phyloP scores from a whole-genome alignment of 2,329 filamentous ascomycete genomes.

The Capronia coronata region DNA sequence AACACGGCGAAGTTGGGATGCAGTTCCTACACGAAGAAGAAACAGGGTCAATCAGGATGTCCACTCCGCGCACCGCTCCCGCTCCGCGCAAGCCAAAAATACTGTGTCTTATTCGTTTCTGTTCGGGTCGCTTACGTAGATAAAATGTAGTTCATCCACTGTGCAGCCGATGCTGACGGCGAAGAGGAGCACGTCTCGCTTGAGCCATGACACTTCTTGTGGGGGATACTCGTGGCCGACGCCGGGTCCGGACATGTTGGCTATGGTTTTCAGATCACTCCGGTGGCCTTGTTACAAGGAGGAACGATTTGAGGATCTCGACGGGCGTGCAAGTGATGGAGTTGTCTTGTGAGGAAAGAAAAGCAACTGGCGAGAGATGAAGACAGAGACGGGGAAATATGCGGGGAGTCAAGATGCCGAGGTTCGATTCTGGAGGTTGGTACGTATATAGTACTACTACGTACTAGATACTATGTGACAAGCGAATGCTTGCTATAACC shows the following conservation, averaged over 20 bases:
- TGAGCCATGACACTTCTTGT: conserved; percentile 72
- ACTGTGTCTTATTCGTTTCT: too few species aligned
- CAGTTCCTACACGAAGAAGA: conserved; percentile 54
- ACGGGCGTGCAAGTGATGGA: too few species aligned
- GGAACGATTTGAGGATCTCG: too few species aligned
- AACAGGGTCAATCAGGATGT: conserved; percentile 2
- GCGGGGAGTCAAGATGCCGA: background rate
- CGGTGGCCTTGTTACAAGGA: too few species aligned
- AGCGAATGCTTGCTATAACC: too few species aligned
- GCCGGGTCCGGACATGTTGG: conserved; percentile 47
- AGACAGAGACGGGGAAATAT: background rate
- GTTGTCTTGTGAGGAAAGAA: too few species aligned
- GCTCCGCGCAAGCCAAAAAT: too few species aligned
- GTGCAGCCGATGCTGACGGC: conserved; percentile 81
- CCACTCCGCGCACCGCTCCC: background rate
- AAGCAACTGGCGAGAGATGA: too few species aligned
- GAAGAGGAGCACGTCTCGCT: conserved; percentile 83
- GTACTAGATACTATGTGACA: too few species aligned
- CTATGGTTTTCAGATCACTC: too few species aligned
- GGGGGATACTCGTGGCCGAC: conserved; percentile 73
- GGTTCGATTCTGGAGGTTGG: background rate
- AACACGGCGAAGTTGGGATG: conserved; percentile 82
- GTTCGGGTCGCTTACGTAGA: conserved; percentile 58
- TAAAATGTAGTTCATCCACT: conserved; percentile 79
- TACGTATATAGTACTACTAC: too few species aligned